phyloP scores from a whole-genome alignment of 345 rosid species.

The Sisymbrium irio region DNA sequence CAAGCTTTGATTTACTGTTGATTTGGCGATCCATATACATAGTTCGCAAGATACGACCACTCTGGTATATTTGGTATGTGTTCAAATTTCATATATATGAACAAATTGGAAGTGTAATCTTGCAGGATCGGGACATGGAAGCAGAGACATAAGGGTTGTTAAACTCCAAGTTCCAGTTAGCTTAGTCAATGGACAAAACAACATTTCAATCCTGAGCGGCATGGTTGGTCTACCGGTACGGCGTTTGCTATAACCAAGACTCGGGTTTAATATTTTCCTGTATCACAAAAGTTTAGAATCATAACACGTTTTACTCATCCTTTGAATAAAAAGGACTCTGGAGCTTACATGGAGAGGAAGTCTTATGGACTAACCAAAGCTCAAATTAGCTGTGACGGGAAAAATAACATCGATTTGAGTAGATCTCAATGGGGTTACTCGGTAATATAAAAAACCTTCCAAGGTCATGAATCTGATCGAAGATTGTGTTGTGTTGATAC shows the following conservation, averaged over 20 bases:
- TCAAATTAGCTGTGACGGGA: slow-evolving; percentile 37
- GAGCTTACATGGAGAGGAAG: slow-evolving; percentile 64
- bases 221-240: slow-evolving; percentile 92
- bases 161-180: slow-evolving; percentile 42
- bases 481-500: not conserved
- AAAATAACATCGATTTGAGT: slow-evolving; percentile 38
- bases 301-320: not conserved
- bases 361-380: slow-evolving; percentile 53
- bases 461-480: not conserved
- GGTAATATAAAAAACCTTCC: slow-evolving; percentile 34
- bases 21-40: not conserved
- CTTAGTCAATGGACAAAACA: slow-evolving; percentile 50
- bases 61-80: not conserved
- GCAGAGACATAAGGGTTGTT: slow-evolving; percentile 47
- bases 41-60: not conserved
- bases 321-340: slow-evolving; percentile 60
- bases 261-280: not conserved
- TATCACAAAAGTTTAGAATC: not conserved
- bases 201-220: slow-evolving; percentile 70
- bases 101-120: not conserved
- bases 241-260: not conserved
- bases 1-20: not conserved
- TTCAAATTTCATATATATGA: not conserved
- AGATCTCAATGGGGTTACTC: slow-evolving; percentile 72
- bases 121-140: slow-evolving; percentile 76